Base-by-base conservation (phyloP, 228 moss, liverwort and hornwort genomes). In the Sphagnum magellanicum region DNA sequence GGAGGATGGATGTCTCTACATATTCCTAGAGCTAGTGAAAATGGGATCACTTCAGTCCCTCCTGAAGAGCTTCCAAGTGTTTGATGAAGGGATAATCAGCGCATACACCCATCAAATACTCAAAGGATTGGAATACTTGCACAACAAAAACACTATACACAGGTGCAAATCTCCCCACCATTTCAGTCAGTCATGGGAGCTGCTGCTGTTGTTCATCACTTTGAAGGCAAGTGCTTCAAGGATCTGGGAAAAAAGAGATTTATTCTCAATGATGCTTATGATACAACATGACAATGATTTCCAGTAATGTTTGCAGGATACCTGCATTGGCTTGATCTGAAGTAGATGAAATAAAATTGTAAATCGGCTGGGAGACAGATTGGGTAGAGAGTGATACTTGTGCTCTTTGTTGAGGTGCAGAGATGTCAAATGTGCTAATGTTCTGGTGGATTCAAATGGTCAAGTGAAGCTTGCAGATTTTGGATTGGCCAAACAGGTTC, bases 401-500 rank as follows among this genome's bases (percentile, higher is more conserved):
- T 32, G 32, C 32, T 32, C 32, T 32, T 32, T 32, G 32, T 32
- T 32, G 32, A 6, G 53, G 14, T 50, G 66, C 75, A 82, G 85
- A 73, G 83, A 86, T 61, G 80, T 86, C 74, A 83, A 86, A 75
- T 86, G 83, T 67, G 83, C 86, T 7, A 86, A 83, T 68, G 78
- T 83, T 74, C 75, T 86, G 49, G 83, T 86, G 50, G 86, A 86
- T 67, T 78, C 75, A 11, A 80, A 76, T 74, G 86, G 86, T 55
- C 86, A 83, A 83, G 86, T 86, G 71, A 87, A 80, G 72, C 83
- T 83, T 64, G 83, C 80, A 52, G 87, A 83, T 70, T 87, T 87
- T 73, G 83, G 83, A 69, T 72, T 81, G 69, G 83, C 87, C 5
- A 87, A 87, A 66, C 75, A 81, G 80, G 87, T 83, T 1, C 53